Percentiles rank a stretch among this genome's conserved stretches.
These are phyloP conservation scores for Pythium sukuiense DNA, from an alignment of 352 stramenopile species.

Conservation along the genomic window DNA sequence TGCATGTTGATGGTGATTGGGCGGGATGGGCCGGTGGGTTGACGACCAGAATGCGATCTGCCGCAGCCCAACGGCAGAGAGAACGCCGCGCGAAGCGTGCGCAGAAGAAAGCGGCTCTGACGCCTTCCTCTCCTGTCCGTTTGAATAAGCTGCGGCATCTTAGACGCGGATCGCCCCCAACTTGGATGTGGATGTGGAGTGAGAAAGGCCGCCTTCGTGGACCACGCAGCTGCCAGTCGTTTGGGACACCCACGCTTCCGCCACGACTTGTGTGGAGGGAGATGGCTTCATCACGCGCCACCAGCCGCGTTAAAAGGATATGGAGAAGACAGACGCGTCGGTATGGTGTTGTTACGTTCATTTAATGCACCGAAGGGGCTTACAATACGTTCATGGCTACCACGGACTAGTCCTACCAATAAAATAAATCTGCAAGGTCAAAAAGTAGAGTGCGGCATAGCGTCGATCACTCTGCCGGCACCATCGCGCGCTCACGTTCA, in stretches of 20 bases:
- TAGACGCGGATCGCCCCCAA: background rate
- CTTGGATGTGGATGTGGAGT: background rate
- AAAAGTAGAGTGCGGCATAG: background rate
- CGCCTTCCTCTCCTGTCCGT: background rate
- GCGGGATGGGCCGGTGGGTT: background rate
- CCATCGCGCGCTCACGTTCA: constrained; percentile 51
- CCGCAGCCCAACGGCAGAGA: background rate
- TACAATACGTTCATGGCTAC: constrained; percentile 2
- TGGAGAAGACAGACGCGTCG: background rate
- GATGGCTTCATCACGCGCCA: background rate
- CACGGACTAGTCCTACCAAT: constrained; percentile 2
- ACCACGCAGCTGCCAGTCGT: background rate
- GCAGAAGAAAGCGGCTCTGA: background rate
- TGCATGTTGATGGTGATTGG: background rate
- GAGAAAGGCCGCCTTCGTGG: background rate
- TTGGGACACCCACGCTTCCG: background rate
- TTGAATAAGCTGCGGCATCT: background rate
- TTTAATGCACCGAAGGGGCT: background rate
- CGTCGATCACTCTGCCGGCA: constrained; percentile 19
- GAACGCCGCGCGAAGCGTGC: constrained; percentile 4
- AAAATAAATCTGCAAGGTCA: background rate
- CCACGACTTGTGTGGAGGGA: too few relatives aligned
- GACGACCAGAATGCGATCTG: constrained; percentile 4
- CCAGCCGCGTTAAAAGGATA: background rate
- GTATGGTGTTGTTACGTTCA: background rate